Percentiles rank a stretch among this genome's conserved stretches.
Evolutionary conservation across 163 green algal genomes (phyloP).

Genomic region (Chloroidium sp.): DNA sequence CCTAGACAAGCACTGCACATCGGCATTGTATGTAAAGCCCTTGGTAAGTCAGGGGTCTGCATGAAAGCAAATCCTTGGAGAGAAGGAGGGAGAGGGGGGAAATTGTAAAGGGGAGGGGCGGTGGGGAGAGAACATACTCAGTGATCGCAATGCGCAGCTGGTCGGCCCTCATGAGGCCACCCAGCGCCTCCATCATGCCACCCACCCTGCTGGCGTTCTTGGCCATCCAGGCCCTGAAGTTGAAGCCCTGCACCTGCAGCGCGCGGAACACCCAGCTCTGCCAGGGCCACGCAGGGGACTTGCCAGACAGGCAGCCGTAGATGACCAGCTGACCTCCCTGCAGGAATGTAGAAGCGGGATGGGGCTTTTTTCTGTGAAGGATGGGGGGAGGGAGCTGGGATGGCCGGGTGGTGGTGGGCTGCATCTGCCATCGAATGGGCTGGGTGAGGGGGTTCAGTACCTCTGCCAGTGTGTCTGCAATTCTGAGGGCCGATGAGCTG

Average conservation of each 20-base stretch:
- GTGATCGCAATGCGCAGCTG: constrained; percentile 33
- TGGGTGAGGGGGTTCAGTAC: constrained; percentile 9
- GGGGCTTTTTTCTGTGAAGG: not conserved
- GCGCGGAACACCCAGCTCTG: constrained; percentile 53
- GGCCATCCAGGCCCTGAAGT: constrained; percentile 55
- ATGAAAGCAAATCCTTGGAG: not conserved
- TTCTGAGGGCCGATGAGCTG: constrained; percentile 47
- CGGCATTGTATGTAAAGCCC: too few species aligned
- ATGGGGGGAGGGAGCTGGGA: not conserved
- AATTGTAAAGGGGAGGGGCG: not conserved
- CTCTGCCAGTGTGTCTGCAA: constrained; percentile 56
- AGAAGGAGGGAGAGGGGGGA: not conserved
- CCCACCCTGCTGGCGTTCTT: constrained; percentile 33
- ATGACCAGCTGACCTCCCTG: constrained; percentile 57
- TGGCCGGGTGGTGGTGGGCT: too few species aligned
- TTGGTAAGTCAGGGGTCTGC: too few species aligned
- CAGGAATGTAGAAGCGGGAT: not conserved
- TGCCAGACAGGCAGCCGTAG: constrained; percentile 69
- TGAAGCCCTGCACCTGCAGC: constrained; percentile 60
- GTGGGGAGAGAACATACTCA: not conserved
- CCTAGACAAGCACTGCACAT: too few species aligned
- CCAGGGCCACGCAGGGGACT: constrained; percentile 52
- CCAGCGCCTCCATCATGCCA: constrained; percentile 50
- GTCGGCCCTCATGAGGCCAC: constrained; percentile 53
- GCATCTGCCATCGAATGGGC: too few species aligned